Percentiles rank a stretch among this genome's conserved stretches.
Conservation (phyloP, 2,329 filamentous ascomycete genomes). For the Hysterium pulicare region DNA sequence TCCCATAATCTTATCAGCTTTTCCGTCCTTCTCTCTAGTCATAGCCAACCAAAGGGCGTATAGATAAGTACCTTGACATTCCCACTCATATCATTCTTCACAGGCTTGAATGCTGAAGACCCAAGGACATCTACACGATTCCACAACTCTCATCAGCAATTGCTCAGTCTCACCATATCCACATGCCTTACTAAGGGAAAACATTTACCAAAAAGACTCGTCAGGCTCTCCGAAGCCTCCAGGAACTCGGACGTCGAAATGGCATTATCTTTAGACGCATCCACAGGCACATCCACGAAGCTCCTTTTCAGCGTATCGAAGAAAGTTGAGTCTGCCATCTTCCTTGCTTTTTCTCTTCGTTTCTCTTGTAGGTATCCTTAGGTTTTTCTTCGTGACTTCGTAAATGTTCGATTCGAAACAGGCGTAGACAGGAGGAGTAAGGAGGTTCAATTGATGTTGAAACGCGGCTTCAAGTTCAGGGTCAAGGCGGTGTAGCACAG, state of each 20-base stretch:
- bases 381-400: no score
- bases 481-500: no score
- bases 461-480: no score
- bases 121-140: constrained; percentile 54
- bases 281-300: constrained; percentile 78
- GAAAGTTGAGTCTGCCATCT: constrained; percentile 78
- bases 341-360: no score
- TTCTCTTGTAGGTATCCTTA: no score
- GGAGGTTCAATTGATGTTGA: no score
- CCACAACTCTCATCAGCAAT: constrained; percentile 5
- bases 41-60: not conserved
- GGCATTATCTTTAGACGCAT: constrained; percentile 69
- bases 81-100: constrained; percentile 86
- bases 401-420: no score
- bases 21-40: not conserved
- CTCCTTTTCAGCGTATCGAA: constrained; percentile 81
- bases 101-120: constrained; percentile 75
- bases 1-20: no score
- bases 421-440: no score
- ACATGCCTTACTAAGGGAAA: not conserved
- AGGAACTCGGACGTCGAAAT: constrained; percentile 85
- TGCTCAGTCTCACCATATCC: not conserved
- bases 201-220: constrained; percentile 74
- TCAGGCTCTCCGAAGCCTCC: constrained; percentile 82
- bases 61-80: constrained; percentile 74